Evolutionary conservation across 352 stramenopile genomes (phyloP).

Genomic region (Phytophthora pseudosyringae): DNA sequence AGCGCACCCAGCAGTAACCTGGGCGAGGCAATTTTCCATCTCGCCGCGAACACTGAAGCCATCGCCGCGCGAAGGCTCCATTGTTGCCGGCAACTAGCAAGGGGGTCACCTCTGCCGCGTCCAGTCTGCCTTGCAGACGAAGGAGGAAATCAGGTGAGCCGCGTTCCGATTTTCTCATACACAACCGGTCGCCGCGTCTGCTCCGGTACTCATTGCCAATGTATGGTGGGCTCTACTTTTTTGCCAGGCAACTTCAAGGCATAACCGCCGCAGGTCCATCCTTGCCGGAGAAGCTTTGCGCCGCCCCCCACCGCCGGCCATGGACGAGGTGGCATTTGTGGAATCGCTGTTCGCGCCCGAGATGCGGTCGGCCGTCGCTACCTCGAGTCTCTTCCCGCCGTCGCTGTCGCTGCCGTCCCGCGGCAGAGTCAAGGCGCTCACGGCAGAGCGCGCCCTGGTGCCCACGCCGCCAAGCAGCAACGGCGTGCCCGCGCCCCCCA

Average conservation of each 20-base stretch:
- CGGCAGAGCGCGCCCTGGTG: slow-evolving; percentile 12
- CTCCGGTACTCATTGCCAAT: slow-evolving; percentile 14
- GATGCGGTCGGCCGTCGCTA: slow-evolving; percentile 41
- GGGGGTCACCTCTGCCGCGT: slow-evolving; percentile 1
- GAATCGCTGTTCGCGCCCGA: slow-evolving; percentile 67
- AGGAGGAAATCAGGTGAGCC: slow-evolving; percentile 32
- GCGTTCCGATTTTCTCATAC: slow-evolving; percentile 18
- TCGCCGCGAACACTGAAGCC: slow-evolving; percentile 2
- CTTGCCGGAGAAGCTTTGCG: slow-evolving; percentile 19
- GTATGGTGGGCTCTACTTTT: slow-evolving; percentile 17
- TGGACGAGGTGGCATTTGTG: slow-evolving; percentile 76
- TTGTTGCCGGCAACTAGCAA: background rate
- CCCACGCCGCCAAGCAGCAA: slow-evolving; percentile 15
- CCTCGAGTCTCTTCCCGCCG: slow-evolving; percentile 29
- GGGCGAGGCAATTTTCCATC: background rate
- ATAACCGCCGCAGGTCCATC: slow-evolving; percentile 13
- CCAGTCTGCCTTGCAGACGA: background rate
- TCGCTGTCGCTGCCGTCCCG: slow-evolving; percentile 14
- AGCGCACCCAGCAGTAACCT: slow-evolving; percentile 1
- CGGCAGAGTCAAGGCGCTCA: slow-evolving; percentile 31
- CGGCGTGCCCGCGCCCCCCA: slow-evolving; percentile 34
- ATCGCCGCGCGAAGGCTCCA: background rate
- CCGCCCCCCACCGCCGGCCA: slow-evolving; percentile 10
- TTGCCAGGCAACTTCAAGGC: slow-evolving; percentile 35
- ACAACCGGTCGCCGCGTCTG: slow-evolving; percentile 9